phyloP scores from a whole-genome alignment of 1,284 basidiomycete genomes.

The Psilocybe mexicana region DNA sequence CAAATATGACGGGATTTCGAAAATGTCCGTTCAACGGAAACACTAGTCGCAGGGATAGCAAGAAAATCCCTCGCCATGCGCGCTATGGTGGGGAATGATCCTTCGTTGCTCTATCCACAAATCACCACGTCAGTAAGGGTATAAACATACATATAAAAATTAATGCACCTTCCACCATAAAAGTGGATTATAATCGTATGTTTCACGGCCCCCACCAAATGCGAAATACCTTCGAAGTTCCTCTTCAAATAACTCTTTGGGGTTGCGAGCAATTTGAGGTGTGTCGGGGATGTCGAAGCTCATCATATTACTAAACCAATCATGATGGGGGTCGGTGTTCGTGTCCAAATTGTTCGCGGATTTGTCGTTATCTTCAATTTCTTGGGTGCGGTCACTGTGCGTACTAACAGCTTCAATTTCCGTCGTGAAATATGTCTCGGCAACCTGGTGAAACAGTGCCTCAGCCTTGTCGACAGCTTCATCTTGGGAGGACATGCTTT shows the following conservation, averaged over 20 bases:
- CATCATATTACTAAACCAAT: background rate
- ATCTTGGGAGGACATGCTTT: background rate
- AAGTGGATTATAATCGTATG: background rate
- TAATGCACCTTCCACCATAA: background rate
- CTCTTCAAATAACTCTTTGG: too few relatives aligned
- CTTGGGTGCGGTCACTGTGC: background rate
- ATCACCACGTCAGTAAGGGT: too few relatives aligned
- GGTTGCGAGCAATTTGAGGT: background rate
- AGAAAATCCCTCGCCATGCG: constrained; percentile 33
- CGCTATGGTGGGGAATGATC: constrained; percentile 27
- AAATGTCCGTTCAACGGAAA: constrained; percentile 33
- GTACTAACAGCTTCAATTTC: background rate
- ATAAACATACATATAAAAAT: background rate
- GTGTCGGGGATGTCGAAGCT: background rate
- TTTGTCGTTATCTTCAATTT: background rate
- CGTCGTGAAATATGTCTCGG: background rate
- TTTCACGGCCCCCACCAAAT: background rate
- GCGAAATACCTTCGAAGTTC: too few relatives aligned
- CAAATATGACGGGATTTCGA: constrained; percentile 35
- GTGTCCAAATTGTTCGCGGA: background rate
- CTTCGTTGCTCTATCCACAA: background rate
- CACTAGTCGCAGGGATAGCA: constrained; percentile 35
- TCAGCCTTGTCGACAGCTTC: background rate
- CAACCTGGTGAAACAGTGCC: background rate
- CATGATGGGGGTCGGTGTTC: background rate